Percentiles rank a stretch among this genome's conserved stretches.
Conservation (phyloP, 1,284 basidiomycete species). For the Boletus semigastroideus region DNA sequence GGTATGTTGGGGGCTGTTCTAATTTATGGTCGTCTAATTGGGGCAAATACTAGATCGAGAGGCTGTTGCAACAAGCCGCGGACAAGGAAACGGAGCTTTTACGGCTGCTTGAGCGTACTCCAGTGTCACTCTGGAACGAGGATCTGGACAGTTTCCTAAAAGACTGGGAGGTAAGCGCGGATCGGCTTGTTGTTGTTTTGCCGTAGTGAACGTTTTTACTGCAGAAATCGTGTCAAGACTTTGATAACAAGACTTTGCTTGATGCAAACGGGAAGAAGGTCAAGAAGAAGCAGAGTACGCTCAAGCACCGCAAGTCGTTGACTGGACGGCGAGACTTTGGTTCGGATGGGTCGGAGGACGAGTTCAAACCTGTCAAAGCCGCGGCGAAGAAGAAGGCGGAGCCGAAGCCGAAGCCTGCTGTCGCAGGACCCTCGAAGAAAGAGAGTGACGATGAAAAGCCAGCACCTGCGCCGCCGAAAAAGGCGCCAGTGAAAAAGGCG, state of each 20-base stretch:
- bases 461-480: constrained; percentile 29
- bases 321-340: constrained; percentile 51
- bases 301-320: constrained; percentile 69
- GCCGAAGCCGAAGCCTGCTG: constrained; percentile 32
- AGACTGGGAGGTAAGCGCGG: constrained; percentile 75
- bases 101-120: constrained; percentile 74
- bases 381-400: constrained; percentile 45
- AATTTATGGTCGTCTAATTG: constrained; percentile 6
- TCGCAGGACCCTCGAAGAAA: constrained; percentile 34
- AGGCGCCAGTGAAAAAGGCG: constrained; percentile 31
- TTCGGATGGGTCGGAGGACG: constrained; percentile 63
- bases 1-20: constrained; percentile 43
- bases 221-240: constrained; percentile 63
- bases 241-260: constrained; percentile 52
- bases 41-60: constrained; percentile 66
- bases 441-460: constrained; percentile 35
- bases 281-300: constrained; percentile 76
- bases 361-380: constrained; percentile 74
- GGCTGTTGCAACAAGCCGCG: constrained; percentile 77
- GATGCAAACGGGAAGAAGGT: constrained; percentile 61
- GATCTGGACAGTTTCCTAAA: constrained; percentile 85
- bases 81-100: constrained; percentile 87
- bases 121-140: constrained; percentile 87
- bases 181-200: background rate
- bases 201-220: constrained; percentile 13